Evolutionary conservation across 78 protist genomes (phyloP).

Genomic region (Emiliania huxleyi): DNA sequence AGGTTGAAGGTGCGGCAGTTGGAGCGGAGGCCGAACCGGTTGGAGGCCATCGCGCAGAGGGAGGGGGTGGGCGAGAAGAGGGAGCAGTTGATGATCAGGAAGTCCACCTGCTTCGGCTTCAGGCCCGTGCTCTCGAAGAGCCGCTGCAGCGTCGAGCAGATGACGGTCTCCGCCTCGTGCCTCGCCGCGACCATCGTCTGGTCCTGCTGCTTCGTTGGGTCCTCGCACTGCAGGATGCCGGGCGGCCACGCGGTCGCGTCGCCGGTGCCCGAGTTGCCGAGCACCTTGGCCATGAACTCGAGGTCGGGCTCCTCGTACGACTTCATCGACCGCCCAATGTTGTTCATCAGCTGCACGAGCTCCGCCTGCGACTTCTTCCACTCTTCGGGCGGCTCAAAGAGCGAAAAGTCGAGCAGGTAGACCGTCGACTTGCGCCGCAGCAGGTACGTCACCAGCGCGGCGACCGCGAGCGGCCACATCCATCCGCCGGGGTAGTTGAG

Average conservation of each 20-base stretch:
- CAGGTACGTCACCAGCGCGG: not conserved
- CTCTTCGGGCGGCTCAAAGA: not conserved
- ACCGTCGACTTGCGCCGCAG: not conserved
- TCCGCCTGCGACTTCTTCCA: not conserved
- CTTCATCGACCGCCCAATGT: not conserved
- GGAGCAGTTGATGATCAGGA: conserved; percentile 77
- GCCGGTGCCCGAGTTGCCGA: not conserved
- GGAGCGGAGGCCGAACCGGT: conserved; percentile 61
- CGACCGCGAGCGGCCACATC: not conserved
- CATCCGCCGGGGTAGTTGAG: not conserved
- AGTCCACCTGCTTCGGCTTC: not conserved
- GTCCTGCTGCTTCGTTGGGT: not conserved
- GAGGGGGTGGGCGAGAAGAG: conserved; percentile 86
- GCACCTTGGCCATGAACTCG: not conserved
- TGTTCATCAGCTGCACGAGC: not conserved
- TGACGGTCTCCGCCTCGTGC: not conserved
- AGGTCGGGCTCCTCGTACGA: not conserved
- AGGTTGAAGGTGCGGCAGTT: not conserved
- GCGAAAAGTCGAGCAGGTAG: conserved; percentile 7
- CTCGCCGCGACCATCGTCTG: not conserved
- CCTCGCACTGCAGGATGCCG: not conserved
- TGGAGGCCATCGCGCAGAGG: conserved; percentile 71
- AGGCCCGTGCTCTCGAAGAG: not conserved
- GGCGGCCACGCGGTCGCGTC: not conserved
- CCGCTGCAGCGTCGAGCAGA: not conserved